Conservation (phyloP, 805 yeast species). For the Nakazawaea wyomingensis region DNA sequence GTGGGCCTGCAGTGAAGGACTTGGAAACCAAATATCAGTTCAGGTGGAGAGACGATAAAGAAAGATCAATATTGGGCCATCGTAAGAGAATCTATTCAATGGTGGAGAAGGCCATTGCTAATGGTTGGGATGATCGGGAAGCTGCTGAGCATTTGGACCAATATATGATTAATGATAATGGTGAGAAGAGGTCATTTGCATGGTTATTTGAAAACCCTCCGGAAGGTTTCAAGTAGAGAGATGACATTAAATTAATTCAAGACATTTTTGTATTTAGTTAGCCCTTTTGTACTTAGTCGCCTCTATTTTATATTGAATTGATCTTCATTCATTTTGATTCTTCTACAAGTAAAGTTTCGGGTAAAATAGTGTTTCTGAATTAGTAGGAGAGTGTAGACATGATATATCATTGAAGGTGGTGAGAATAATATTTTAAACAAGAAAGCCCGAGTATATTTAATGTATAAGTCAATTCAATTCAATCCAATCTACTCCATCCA, state of each 20-base stretch:
- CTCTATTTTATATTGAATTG: too few species aligned
- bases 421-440: too few species aligned
- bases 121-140: slow-evolving; percentile 27
- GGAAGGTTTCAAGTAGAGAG: slow-evolving; percentile 17
- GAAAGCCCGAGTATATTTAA: too few species aligned
- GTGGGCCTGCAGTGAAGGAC: slow-evolving; percentile 46
- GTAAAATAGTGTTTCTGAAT: too few species aligned
- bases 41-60: slow-evolving; percentile 51
- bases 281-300: too few species aligned
- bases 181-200: slow-evolving; percentile 23
- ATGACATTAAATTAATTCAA: too few species aligned
- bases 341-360: too few species aligned
- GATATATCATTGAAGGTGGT: too few species aligned
- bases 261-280: too few species aligned
- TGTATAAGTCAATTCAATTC: too few species aligned
- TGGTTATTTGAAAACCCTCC: slow-evolving; percentile 29
- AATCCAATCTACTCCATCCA: not conserved
- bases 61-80: slow-evolving; percentile 46
- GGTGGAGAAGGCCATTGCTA: slow-evolving; percentile 31
- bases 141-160: slow-evolving; percentile 29
- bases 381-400: too few species aligned
- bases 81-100: slow-evolving; percentile 51
- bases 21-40: slow-evolving; percentile 45
- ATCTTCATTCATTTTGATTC: too few species aligned
- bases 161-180: slow-evolving; percentile 23